phyloP scores from a whole-genome alignment of 192 early-diverging fungal genomes.

The Coemansia sp. region DNA sequence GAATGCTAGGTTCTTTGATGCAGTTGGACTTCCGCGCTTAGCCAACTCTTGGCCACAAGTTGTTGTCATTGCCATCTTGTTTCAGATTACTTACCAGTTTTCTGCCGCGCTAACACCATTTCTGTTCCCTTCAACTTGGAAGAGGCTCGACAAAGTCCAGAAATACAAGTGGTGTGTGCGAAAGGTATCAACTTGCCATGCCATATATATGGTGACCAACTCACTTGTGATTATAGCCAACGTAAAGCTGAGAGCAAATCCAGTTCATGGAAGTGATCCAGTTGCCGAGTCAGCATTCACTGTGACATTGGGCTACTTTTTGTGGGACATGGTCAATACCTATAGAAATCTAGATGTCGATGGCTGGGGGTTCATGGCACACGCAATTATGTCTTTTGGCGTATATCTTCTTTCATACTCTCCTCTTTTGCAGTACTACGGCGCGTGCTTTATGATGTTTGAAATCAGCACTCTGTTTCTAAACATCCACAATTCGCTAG shows the following conservation, averaged over 20 bases:
- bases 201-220: conserved; percentile 62
- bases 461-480: conserved; percentile 89
- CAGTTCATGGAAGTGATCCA: conserved; percentile 65
- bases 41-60: conserved; percentile 65
- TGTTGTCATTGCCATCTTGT: conserved; percentile 51
- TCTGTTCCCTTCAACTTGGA: conserved; percentile 65
- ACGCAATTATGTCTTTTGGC: conserved; percentile 74
- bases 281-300: conserved; percentile 75
- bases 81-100: conserved; percentile 57
- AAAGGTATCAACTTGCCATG: conserved; percentile 73
- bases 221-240: conserved; percentile 68
- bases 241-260: conserved; percentile 61
- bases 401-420: conserved; percentile 69
- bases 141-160: conserved; percentile 58
- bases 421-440: conserved; percentile 88
- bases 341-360: conserved; percentile 67
- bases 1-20: conserved; percentile 46
- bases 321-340: conserved; percentile 83
- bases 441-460: conserved; percentile 86
- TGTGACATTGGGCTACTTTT: conserved; percentile 83
- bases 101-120: conserved; percentile 58
- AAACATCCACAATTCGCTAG: conserved; percentile 80
- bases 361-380: conserved; percentile 79
- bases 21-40: conserved; percentile 61
- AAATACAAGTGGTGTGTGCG: conserved; percentile 74